These are phyloP conservation scores for Aspergillus hancockii DNA, from an alignment of 495 filamentous ascomycete species.

Conservation along the genomic window DNA sequence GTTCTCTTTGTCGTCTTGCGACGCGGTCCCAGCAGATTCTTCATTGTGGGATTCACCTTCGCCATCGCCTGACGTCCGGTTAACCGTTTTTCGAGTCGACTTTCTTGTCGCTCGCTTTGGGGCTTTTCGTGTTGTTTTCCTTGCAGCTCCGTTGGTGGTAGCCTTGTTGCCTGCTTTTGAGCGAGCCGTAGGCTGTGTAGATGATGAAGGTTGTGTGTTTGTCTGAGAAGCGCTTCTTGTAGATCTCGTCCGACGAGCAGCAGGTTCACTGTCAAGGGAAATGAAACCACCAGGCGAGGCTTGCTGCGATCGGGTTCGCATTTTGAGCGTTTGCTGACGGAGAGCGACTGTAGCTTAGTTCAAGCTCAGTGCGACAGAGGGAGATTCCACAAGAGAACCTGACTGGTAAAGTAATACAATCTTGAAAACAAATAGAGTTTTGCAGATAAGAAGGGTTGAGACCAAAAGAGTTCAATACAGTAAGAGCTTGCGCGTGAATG, in stretches of 20 bases:
- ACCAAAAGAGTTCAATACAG: not conserved
- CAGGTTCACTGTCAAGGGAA: constrained; percentile 19
- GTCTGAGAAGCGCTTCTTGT: constrained; percentile 18
- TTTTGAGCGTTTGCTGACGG: constrained; percentile 12
- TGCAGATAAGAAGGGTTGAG: not conserved
- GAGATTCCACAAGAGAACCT: not conserved
- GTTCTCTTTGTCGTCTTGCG: not conserved
- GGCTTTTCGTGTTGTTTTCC: constrained; percentile 13
- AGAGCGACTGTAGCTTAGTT: constrained; percentile 1
- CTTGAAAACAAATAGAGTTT: not conserved
- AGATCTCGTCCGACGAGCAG: constrained; percentile 21
- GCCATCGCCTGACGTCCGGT: not conserved
- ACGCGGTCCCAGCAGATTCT: not conserved
- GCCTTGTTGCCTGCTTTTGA: constrained; percentile 19
- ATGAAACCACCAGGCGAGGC: constrained; percentile 26
- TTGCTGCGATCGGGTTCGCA: constrained; percentile 31
- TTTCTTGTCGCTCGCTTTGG: constrained; percentile 11
- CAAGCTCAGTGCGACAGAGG: constrained; percentile 6
- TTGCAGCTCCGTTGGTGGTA: constrained; percentile 10
- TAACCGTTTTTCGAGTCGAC: not conserved
- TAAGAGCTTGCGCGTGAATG: not conserved
- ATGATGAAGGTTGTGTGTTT: constrained; percentile 10
- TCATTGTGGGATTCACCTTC: constrained; percentile 4
- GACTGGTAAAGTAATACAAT: not conserved
- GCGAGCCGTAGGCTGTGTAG: constrained; percentile 18